phyloP scores from a whole-genome alignment of 1,284 basidiomycete genomes.

The Tausonia pullulans region DNA sequence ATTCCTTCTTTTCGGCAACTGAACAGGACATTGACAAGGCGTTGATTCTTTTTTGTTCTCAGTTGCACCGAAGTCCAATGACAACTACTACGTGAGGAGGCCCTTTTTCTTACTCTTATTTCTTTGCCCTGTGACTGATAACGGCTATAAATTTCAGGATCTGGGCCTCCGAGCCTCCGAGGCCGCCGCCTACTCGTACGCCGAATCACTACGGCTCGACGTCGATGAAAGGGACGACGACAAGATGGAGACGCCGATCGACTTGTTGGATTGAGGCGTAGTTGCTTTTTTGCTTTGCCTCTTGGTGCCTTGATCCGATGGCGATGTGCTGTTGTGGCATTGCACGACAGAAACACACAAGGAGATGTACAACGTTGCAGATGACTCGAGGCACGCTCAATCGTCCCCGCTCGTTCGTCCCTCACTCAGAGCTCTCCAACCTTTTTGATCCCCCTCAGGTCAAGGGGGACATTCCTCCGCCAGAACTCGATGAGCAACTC shows the following conservation, averaged over 20 bases:
- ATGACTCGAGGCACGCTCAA: too few relatives aligned
- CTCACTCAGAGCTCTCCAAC: slow-evolving; percentile 52
- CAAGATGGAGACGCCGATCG: background rate
- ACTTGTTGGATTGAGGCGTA: too few relatives aligned
- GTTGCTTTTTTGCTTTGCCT: too few relatives aligned
- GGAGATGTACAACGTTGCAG: too few relatives aligned
- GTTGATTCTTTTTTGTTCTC: background rate
- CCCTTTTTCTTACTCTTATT: too few relatives aligned
- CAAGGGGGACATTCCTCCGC: slow-evolving; percentile 59
- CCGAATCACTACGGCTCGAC: slow-evolving; percentile 5
- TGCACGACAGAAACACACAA: too few relatives aligned
- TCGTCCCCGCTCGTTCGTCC: too few relatives aligned
- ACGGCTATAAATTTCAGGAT: background rate
- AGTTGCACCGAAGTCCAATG: slow-evolving; percentile 14
- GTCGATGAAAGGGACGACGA: background rate
- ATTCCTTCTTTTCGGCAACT: background rate
- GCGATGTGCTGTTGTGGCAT: too few relatives aligned
- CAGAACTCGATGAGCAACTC: slow-evolving; percentile 78
- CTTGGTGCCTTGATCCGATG: too few relatives aligned
- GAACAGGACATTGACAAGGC: background rate
- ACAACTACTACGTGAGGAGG: slow-evolving; percentile 8
- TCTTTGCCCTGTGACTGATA: too few relatives aligned
- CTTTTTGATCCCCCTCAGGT: slow-evolving; percentile 55
- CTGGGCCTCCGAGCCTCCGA: slow-evolving; percentile 15
- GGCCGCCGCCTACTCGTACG: slow-evolving; percentile 8